Base-by-base conservation (phyloP, 352 stramenopile species). In the Phytopythium oedochilum region DNA sequence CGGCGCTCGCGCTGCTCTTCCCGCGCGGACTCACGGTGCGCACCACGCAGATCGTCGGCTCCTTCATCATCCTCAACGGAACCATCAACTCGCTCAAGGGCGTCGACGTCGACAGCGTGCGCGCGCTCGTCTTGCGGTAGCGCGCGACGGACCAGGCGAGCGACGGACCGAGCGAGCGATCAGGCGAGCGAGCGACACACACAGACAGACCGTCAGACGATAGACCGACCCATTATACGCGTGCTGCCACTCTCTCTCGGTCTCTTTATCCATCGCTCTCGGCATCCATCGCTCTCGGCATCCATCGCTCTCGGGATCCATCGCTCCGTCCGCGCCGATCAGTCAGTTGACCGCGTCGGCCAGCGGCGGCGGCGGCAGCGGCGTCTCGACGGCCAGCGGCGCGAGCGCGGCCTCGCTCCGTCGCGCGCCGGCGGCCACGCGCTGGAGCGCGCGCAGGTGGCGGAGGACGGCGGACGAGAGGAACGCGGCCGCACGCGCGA, bases 21-120 rank as follows among this genome's bases (percentile, higher is more conserved):
- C 89, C 89, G 26, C 90, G 88, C 59, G 89, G 89, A 0, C 71
- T 93, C 51, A 90, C 90, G 34, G 93, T 97, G 60, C 85, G 85
- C 60, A 96, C 86, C 48, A 86, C 83, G 61, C 88, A 97, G 76
- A 97, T 97, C 57, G 88, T 94, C 40, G 89, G 89, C 38, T 96
- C 88, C 51, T 97, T 97, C 58, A 94, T 96, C 60, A 97, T 97
- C 60, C 83, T 97, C 62, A 97, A 97, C 73, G 86, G 88, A 55
- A 96, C 88, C 32, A 97, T 97, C 67, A 95, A 96, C 69, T 91
- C 84, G 45, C 73, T 94, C 54, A 90, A 92, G 66, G 84, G 89
- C 48, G 61, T 94, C 34, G 74, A 92, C 61, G 46, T 89, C 18
- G 60, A 72, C 26, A 80, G 68, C 42, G 58, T 89, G 34, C 74